Conservation (phyloP, 148 eudicot species). For the Rhododendron ovatum region DNA sequence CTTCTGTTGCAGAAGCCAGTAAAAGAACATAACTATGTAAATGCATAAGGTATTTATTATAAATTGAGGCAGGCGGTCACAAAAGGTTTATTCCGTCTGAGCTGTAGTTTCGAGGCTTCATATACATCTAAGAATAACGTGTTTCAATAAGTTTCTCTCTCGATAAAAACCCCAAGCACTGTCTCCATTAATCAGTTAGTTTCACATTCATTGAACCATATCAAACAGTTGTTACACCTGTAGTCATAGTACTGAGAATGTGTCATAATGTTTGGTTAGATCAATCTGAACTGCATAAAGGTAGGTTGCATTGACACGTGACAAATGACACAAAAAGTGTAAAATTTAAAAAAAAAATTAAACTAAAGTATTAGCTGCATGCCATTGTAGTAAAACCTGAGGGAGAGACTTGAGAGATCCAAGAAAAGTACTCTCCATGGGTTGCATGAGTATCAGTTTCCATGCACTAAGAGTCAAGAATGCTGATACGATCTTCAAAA, state of each 20-base stretch:
- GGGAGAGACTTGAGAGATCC: neutral
- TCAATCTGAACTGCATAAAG: neutral
- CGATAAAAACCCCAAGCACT: neutral
- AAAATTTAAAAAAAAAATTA: neutral
- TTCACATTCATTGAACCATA: neutral
- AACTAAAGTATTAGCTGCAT: neutral
- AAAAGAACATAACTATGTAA: neutral
- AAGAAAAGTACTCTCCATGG: neutral
- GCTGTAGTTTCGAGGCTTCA: neutral
- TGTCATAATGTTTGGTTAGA: neutral
- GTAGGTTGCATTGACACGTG: neutral
- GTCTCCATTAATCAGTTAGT: neutral
- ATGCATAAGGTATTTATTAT: neutral
- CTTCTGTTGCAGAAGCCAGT: neutral
- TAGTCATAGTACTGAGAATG: neutral
- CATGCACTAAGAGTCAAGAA: neutral
- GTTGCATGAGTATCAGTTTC: neutral
- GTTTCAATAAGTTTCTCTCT: neutral
- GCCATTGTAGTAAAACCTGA: neutral
- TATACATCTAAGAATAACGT: neutral
- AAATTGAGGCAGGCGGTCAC: neutral
- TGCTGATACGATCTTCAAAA: neutral
- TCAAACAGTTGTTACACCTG: neutral
- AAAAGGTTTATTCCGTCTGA: neutral
- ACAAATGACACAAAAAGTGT: neutral